Conservation (phyloP, 257 asterid genomes). For the Mentha longifolia region DNA sequence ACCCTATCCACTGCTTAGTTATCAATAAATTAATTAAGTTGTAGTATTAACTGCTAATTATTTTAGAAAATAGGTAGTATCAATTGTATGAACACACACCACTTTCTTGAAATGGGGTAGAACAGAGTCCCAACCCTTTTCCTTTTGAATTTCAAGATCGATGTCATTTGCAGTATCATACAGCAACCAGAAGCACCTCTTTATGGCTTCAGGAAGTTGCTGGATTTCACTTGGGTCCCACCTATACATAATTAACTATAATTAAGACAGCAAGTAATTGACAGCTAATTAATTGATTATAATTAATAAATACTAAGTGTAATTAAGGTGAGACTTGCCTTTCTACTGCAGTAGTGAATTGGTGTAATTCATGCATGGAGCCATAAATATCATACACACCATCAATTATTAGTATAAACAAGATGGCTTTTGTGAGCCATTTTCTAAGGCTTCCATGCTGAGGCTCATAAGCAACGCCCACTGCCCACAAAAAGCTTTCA, state of each 20-base stretch:
- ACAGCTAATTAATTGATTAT: too few species aligned
- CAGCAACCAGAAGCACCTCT: slow-evolving; percentile 48
- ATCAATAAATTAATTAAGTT: too few species aligned
- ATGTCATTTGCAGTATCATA: slow-evolving; percentile 46
- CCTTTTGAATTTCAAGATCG: slow-evolving; percentile 44
- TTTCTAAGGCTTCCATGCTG: slow-evolving; percentile 51
- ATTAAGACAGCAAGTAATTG: too few species aligned
- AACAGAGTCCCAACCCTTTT: slow-evolving; percentile 50
- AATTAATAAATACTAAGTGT: too few species aligned
- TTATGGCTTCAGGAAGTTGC: slow-evolving; percentile 55
- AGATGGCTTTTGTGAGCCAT: slow-evolving; percentile 57
- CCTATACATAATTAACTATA: slow-evolving; percentile 35
- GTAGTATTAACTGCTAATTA: too few species aligned
- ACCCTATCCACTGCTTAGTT: slow-evolving; percentile 54
- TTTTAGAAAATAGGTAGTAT: too few species aligned
- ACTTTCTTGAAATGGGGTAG: slow-evolving; percentile 49
- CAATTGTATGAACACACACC: slow-evolving; percentile 42
- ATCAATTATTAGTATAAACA: slow-evolving; percentile 50
- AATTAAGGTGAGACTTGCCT: slow-evolving; percentile 31
- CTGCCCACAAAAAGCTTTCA: slow-evolving; percentile 60
- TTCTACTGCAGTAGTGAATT: slow-evolving; percentile 52
- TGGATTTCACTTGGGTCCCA: slow-evolving; percentile 55
- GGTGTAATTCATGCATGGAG: slow-evolving; percentile 45
- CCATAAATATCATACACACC: slow-evolving; percentile 71
- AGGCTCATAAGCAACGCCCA: slow-evolving; percentile 55